These are phyloP conservation scores for Kwoniella heveanensis DNA, from an alignment of 768 basidiomycete genomes.

Conservation along the genomic window DNA sequence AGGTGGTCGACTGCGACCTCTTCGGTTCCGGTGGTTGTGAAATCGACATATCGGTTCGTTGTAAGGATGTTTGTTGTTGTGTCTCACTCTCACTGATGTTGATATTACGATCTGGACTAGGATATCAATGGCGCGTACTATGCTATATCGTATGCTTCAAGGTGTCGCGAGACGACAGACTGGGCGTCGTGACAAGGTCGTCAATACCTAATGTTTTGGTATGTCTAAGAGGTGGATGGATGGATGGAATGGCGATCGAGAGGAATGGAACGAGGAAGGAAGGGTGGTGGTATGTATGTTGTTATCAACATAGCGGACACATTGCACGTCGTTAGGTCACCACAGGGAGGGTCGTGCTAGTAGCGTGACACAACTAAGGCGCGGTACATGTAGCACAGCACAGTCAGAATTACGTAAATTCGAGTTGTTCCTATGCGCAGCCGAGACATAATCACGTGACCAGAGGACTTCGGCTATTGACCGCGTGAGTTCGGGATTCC, in stretches of 20 bases:
- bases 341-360: background rate
- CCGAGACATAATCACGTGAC: no score
- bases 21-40: slow-evolving; percentile 37
- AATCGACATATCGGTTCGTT: background rate
- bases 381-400: background rate
- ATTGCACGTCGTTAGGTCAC: background rate
- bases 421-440: no score
- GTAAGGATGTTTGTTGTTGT: background rate
- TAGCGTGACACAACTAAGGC: background rate
- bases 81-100: no score
- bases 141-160: background rate
- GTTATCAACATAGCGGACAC: background rate
- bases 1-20: slow-evolving; percentile 52
- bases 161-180: background rate
- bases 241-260: background rate
- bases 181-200: background rate
- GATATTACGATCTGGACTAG: background rate
- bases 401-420: background rate
- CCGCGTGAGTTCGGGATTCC: no score
- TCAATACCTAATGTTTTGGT: background rate
- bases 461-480: no score
- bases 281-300: background rate
- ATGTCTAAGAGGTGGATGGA: background rate
- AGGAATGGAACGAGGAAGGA: background rate
- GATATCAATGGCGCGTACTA: background rate